Base-by-base conservation (phyloP, 108 stramenopile genomes). In the Conticribra weissflogii region DNA sequence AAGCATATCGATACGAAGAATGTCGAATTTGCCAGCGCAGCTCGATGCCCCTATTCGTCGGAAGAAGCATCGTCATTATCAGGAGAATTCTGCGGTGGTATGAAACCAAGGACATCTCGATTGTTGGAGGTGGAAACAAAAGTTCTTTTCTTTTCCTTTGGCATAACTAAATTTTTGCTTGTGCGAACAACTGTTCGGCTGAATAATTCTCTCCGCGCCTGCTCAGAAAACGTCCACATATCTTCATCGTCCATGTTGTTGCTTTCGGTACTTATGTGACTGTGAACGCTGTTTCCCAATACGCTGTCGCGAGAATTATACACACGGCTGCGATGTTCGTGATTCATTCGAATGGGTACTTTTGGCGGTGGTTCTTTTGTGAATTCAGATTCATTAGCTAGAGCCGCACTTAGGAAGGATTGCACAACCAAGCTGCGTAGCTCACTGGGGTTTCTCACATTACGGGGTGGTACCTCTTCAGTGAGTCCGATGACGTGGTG, bases 351-450 rank as follows among this genome's bases (percentile, higher is more conserved):
- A 27, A 78, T 72, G 0, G 78, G 72, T 8, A 79, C 69, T 31
- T 59, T 73, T 9, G 78, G 72, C 30, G 72, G 78, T 30, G 65
- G 32, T n/a, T 65, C 72, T 54, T 73, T 59, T 47, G 41, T 25
- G 44, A 79, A 79, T 22, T 57, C 72, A 0, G 78, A 79, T 30
- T 79, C 78, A 36, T 79, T 79, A n/a, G 72, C 78, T 16, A 79
- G 33, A 1, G 78, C 78, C 19, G 78, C 78, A 47, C 72, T 74
- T 9, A 79, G 72, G 23, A 79, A 68, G 21, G 78, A 79, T 28
- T 79, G 78, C 15, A 79, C 71, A 14, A 79, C 72, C 46, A 79
- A 54, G 16, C 66, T 74, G n/a, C 78, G 65, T 17, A 79, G 58
- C 28, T 74, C 73, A 30, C 67, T 66, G 16, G 72, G 78, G 28